These are phyloP conservation scores for Hirsutella thompsonii DNA, from an alignment of 2,329 filamentous ascomycete species.

Conservation along the genomic window DNA sequence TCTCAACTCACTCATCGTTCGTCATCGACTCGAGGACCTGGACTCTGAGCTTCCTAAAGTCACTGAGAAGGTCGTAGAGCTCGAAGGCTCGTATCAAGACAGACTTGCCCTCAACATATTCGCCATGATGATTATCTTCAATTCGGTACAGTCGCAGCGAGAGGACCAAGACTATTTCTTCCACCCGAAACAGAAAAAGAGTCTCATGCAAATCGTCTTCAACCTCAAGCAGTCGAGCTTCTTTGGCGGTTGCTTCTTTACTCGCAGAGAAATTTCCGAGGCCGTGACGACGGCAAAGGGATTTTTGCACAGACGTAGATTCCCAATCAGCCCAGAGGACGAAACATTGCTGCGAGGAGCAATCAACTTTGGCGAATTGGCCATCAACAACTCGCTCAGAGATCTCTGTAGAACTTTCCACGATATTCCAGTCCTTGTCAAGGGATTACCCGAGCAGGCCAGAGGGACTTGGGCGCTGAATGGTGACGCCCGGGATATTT, in stretches of 20 bases:
- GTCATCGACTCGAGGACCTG: slow-evolving; percentile 65
- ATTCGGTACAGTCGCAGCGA: slow-evolving; percentile 78
- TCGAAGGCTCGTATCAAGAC: slow-evolving; percentile 78
- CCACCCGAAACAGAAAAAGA: slow-evolving; percentile 57
- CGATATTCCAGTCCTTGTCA: slow-evolving; percentile 64
- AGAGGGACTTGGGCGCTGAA: slow-evolving; percentile 57
- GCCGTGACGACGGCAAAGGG: slow-evolving; percentile 52
- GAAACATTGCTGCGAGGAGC: slow-evolving; percentile 46
- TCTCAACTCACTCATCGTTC: slow-evolving; percentile 68
- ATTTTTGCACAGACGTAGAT: slow-evolving; percentile 52
- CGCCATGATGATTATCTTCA: slow-evolving; percentile 70
- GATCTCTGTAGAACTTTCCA: slow-evolving; percentile 54
- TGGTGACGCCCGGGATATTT: slow-evolving; percentile 32
- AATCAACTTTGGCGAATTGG: slow-evolving; percentile 49
- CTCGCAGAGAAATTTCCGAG: slow-evolving; percentile 44
- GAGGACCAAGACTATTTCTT: slow-evolving; percentile 83
- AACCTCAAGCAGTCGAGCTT: slow-evolving; percentile 79
- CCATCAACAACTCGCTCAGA: slow-evolving; percentile 50
- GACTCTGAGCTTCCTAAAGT: slow-evolving; percentile 57
- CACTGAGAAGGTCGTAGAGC: slow-evolving; percentile 54
- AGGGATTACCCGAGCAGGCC: slow-evolving; percentile 49
- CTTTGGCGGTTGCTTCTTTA: slow-evolving; percentile 70
- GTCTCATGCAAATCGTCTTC: slow-evolving; percentile 53
- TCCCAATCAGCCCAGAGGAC: slow-evolving; percentile 49
- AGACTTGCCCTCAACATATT: slow-evolving; percentile 76